Base-by-base conservation (phyloP, 2,329 filamentous ascomycete species). In the Alternaria sp. region DNA sequence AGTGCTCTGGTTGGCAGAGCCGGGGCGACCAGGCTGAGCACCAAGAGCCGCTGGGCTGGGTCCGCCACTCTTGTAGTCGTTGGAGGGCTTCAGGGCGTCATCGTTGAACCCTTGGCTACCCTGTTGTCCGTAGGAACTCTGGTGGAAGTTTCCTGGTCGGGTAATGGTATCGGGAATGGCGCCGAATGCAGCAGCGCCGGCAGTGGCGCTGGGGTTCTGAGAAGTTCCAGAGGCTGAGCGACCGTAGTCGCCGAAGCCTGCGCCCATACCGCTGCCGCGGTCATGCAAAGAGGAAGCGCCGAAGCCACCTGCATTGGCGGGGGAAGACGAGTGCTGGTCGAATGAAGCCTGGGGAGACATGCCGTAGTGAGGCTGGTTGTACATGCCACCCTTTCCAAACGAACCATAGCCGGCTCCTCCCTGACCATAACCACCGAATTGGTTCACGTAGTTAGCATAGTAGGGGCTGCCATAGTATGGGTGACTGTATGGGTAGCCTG, bases 401-500 rank as follows among this genome's bases (percentile, higher is more conserved):
- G 82, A 83, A 66, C 82, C 81, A 67, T 85, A 85, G 28, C 79
- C 81, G 62, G 79, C 81, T 63, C 79, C 78, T 66, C 81, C 83
- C 65, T 82, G 83, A 66, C 81, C 85, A 63, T 83, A 83, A 61
- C 85, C 86, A 62, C 83, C 85, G 70, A 87, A 89, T 76, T 89
- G 87, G 75, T 86, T 87, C 82, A 89, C 86, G 80, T 90, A 90
- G 56, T 85, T 82, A 67, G 83, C 81, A 71, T 89, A 89, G 74
- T 90, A 89, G 45, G 88, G 87, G 77, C 84, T 87, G 65, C 83
- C 83, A 75, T 89, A 90, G 74, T 88, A 88, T 17, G 87, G 87
- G 76, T 88, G 90, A 67, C 82, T 86, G 68, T 87, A 78, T 13
- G 71, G 72, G 54, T 79, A 78, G 26, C 66, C 85, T 59, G 81